Evolutionary conservation across 2,329 filamentous ascomycete genomes (phyloP).

Genomic region (Aspergillus pseudotamarii): DNA sequence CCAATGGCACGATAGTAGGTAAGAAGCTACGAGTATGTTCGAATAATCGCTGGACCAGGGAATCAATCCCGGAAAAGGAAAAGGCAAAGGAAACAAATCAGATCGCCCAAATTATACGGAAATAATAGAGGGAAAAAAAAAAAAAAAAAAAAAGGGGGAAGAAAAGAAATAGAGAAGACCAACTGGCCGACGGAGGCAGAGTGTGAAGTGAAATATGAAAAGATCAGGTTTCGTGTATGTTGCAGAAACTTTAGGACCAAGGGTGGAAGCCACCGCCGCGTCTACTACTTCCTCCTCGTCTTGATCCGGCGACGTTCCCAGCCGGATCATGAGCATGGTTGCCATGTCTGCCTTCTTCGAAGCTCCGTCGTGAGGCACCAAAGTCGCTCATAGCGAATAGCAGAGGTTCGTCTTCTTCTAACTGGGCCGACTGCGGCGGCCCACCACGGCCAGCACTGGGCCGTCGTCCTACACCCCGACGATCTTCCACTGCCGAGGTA

Average conservation of each 20-base stretch:
- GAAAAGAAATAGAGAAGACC: slow-evolving; percentile 9
- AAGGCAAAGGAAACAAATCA: background rate
- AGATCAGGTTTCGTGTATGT: background rate
- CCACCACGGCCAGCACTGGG: slow-evolving; percentile 36
- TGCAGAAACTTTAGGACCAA: slow-evolving; percentile 31
- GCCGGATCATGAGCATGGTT: slow-evolving; percentile 35
- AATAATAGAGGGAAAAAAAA: slow-evolving; percentile 3
- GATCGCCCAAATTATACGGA: slow-evolving; percentile 1
- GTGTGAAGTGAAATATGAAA: background rate
- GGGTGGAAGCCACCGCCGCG: slow-evolving; percentile 38
- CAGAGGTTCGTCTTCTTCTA: slow-evolving; percentile 49
- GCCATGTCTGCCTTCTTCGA: slow-evolving; percentile 43
- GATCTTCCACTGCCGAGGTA: slow-evolving; percentile 37
- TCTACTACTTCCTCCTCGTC: slow-evolving; percentile 41
- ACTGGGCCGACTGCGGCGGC: slow-evolving; percentile 29
- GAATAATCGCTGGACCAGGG: background rate
- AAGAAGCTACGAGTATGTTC: background rate
- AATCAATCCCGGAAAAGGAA: background rate
- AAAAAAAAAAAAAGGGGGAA: slow-evolving; percentile 9
- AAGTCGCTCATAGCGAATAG: slow-evolving; percentile 53
- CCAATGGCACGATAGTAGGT: slow-evolving; percentile 12
- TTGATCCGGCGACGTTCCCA: slow-evolving; percentile 28
- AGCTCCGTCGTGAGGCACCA: slow-evolving; percentile 44
- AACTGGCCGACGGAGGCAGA: background rate
- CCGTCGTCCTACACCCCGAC: slow-evolving; percentile 39